phyloP scores from a whole-genome alignment of 2,329 filamentous ascomycete species.

The Diaporthe destruens region DNA sequence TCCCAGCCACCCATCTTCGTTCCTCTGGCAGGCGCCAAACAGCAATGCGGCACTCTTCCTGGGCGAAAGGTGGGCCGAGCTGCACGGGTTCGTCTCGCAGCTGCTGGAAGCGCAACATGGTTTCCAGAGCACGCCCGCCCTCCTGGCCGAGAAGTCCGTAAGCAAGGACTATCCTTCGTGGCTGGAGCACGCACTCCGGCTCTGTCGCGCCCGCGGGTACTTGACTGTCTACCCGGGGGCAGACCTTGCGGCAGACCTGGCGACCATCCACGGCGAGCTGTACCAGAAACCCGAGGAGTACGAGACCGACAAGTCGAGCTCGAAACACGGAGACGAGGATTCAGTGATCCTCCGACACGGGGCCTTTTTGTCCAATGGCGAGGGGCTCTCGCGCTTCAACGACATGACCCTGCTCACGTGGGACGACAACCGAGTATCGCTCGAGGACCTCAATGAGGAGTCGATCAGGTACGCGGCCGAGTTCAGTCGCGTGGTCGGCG shows the following conservation, averaged over 20 bases:
- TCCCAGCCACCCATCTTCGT: conserved; percentile 63
- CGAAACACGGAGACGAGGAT: conserved; percentile 45
- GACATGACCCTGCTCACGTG: conserved; percentile 73
- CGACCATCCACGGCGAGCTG: conserved; percentile 83
- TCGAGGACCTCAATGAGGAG: conserved; percentile 55
- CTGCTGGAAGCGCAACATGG: conserved; percentile 63
- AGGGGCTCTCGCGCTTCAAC: conserved; percentile 57
- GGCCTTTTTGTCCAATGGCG: conserved; percentile 61
- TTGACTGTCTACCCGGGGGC: conserved; percentile 82
- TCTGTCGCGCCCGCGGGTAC: conserved; percentile 83
- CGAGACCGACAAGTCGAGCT: conserved; percentile 46
- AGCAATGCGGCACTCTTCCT: conserved; percentile 86
- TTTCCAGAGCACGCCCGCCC: conserved; percentile 51
- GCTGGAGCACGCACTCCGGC: conserved; percentile 81
- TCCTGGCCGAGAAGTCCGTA: conserved; percentile 69
- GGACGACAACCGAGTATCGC: conserved; percentile 65
- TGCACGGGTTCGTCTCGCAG: conserved; percentile 82
- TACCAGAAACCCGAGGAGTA: conserved; percentile 80
- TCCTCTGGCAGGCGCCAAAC: conserved; percentile 88
- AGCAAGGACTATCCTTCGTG: conserved; percentile 79
- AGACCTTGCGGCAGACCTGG: conserved; percentile 65
- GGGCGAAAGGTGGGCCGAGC: conserved; percentile 87
- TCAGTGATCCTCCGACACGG: conserved; percentile 47
- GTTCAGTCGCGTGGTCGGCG: conserved; percentile 77
- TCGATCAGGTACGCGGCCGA: conserved; percentile 65